A percentile compares a stretch with the other conserved stretches of the same genome.
phyloP scores from a whole-genome alignment of 768 basidiomycete genomes.

The Hypsizygus marmoreus region DNA sequence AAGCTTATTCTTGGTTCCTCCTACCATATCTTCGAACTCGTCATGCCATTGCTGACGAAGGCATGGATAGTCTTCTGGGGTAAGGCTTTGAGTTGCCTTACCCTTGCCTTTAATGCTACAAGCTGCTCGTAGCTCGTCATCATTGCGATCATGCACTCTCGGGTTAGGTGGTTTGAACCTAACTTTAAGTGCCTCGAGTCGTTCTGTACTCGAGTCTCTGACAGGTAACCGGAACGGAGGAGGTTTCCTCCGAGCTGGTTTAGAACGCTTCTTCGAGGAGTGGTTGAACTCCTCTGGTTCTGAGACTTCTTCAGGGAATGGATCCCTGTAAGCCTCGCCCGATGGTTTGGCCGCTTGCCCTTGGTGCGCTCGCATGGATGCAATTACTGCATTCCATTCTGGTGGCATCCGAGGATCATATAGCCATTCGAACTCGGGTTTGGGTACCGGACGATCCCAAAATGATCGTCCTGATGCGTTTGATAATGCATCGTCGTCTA shows the following conservation, averaged over 20 bases:
- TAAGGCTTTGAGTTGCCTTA: background rate
- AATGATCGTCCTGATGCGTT: too few species aligned
- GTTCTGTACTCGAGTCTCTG: background rate
- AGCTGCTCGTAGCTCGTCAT: background rate
- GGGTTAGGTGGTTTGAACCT: background rate
- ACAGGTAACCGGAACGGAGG: background rate
- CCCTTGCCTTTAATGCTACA: background rate
- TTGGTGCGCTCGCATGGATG: background rate
- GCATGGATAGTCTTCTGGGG: constrained; percentile 12
- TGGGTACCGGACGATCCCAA: constrained; percentile 18
- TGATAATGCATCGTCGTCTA: too few species aligned
- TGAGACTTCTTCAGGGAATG: too few species aligned
- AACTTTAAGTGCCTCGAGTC: background rate
- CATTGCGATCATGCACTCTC: too few species aligned
- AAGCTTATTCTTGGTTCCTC: constrained; percentile 16
- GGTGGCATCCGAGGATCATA: constrained; percentile 20
- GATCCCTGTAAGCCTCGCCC: background rate
- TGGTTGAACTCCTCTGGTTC: background rate
- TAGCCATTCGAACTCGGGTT: constrained; percentile 11
- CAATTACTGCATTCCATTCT: constrained; percentile 21
- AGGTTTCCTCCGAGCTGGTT: background rate
- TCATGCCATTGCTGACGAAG: constrained; percentile 18
- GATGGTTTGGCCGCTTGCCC: background rate
- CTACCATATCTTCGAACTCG: constrained; percentile 18
- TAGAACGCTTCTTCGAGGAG: background rate